phyloP scores from a whole-genome alignment of 768 basidiomycete genomes.

The Lentinula sp. region DNA sequence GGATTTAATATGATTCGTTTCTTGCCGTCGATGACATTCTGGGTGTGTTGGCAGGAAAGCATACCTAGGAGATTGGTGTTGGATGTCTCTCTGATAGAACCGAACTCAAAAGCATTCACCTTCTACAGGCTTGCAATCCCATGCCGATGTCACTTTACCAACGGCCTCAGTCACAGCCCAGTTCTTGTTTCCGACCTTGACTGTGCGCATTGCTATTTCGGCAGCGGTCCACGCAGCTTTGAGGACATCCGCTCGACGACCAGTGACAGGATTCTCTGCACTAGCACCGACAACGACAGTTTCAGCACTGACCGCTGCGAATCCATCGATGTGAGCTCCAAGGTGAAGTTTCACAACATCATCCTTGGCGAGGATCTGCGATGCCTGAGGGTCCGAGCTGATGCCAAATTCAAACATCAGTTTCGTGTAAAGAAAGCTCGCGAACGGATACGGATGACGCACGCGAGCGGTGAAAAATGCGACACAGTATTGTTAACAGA shows the following conservation, averaged over 20 bases:
- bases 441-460: slow-evolving; percentile 31
- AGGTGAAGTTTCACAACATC: slow-evolving; percentile 96
- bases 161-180: slow-evolving; percentile 91
- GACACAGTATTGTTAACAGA: slow-evolving; percentile 95
- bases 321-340: slow-evolving; percentile 97
- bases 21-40: slow-evolving; percentile 93
- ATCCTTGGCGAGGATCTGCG: slow-evolving; percentile 65
- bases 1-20: slow-evolving; percentile 94
- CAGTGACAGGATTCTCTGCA: slow-evolving; percentile 68
- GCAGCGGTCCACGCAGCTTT: slow-evolving; percentile 93
- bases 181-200: slow-evolving; percentile 93
- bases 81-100: slow-evolving; percentile 3
- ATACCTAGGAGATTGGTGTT: slow-evolving; percentile 49
- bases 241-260: slow-evolving; percentile 83
- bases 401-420: slow-evolving; percentile 5
- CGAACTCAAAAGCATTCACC: slow-evolving; percentile 33
- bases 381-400: slow-evolving; percentile 71
- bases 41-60: slow-evolving; percentile 92
- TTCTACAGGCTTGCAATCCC: slow-evolving; percentile 92
- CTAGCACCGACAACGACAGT: slow-evolving; percentile 86
- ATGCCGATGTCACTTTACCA: slow-evolving; percentile 59
- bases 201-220: slow-evolving; percentile 84
- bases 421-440: slow-evolving; percentile 6
- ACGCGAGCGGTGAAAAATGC: slow-evolving; percentile 95
- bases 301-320: slow-evolving; percentile 89